Conservation (phyloP, 768 basidiomycete genomes). For the Podaxis sp. region DNA sequence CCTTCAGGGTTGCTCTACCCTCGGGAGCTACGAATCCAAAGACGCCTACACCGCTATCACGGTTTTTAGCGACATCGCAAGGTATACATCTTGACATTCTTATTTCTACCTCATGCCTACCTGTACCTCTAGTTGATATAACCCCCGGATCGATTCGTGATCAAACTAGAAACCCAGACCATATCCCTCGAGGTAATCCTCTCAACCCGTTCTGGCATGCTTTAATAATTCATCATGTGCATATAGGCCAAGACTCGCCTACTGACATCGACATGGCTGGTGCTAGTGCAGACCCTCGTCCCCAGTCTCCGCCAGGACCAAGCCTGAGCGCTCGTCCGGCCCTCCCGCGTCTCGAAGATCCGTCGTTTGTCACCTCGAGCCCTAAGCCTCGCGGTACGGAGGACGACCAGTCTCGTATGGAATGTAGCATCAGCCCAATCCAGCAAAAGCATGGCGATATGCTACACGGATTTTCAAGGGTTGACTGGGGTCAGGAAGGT, state of each 20-base stretch:
- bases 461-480: neutral
- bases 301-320: too few relatives aligned
- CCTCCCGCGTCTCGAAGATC: neutral
- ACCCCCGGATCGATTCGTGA: neutral
- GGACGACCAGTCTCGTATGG: neutral
- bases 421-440: slow-evolving; percentile 7
- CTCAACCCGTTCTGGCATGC: neutral
- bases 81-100: neutral
- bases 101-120: neutral
- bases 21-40: neutral
- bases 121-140: neutral
- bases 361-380: neutral
- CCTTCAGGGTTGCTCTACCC: neutral
- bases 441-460: neutral
- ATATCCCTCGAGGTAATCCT: neutral
- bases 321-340: neutral
- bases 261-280: neutral
- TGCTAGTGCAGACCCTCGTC: neutral
- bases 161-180: neutral
- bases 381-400: neutral
- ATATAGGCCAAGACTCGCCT: neutral
- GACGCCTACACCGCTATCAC: neutral
- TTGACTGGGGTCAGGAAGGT: slow-evolving; percentile 6
- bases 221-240: neutral
- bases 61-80: neutral